Evolutionary conservation across 2,329 filamentous ascomycete genomes (phyloP).

Genomic region (Zymoseptoria tritici): DNA sequence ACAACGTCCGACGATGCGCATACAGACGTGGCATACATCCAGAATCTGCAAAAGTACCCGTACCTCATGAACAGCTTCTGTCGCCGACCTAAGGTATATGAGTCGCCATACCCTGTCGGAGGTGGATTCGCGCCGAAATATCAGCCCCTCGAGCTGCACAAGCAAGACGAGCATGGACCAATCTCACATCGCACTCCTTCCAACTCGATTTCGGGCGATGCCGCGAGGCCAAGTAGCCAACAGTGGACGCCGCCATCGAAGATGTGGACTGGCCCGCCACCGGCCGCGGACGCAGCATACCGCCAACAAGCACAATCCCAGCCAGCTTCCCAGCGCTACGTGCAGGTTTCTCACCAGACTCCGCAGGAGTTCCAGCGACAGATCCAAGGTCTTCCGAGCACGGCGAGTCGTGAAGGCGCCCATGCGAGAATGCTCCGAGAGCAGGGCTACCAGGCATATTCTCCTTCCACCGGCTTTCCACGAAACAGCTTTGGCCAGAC

Average conservation of each 20-base stretch:
- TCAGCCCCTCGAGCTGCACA: conserved; percentile 25
- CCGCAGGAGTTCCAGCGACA: conserved; percentile 37
- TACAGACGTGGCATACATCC: conserved; percentile 32
- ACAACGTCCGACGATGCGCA: conserved; percentile 27
- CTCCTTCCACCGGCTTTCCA: conserved; percentile 7
- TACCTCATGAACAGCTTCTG: conserved; percentile 41
- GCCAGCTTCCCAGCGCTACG: conserved; percentile 8
- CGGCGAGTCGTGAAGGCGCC: conserved; percentile 28
- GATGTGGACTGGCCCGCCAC: conserved; percentile 17
- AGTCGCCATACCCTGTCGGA: conserved; percentile 40
- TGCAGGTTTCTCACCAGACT: conserved; percentile 31
- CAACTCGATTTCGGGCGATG: conserved; percentile 18
- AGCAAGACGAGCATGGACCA: conserved; percentile 8
- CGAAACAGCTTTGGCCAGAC: conserved; percentile 20
- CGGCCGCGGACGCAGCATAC: conserved; percentile 8
- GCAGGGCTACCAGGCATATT: conserved; percentile 18
- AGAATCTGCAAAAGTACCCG: conserved; percentile 39
- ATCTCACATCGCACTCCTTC: conserved; percentile 19
- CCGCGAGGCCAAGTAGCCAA: conserved; percentile 15
- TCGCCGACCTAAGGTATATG: conserved; percentile 39
- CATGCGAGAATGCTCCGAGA: conserved; percentile 30
- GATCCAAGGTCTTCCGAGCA: conserved; percentile 23
- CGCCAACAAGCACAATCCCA: conserved; percentile 7
- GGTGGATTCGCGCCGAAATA: conserved; percentile 37
- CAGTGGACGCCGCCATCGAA: conserved; percentile 33